phyloP scores from a whole-genome alignment of 2,329 filamentous ascomycete species.

The Neoarthrinium moseri region DNA sequence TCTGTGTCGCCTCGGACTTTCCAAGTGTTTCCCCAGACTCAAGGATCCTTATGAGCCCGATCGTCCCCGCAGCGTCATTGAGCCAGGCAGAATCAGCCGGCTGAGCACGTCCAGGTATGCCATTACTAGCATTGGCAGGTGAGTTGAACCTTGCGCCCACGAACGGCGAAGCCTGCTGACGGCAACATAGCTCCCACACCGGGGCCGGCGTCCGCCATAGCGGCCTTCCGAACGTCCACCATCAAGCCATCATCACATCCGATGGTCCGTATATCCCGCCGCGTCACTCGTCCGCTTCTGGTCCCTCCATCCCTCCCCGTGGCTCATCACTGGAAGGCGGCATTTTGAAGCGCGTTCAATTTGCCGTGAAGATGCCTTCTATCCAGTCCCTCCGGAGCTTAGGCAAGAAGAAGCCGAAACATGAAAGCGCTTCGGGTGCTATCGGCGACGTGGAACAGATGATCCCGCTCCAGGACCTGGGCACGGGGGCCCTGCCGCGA shows the following conservation, averaged over 20 bases:
- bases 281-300: background rate
- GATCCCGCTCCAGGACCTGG: background rate
- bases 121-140: too few relatives aligned
- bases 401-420: background rate
- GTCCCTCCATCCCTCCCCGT: constrained; percentile 19
- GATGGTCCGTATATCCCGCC: constrained; percentile 9
- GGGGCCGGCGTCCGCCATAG: background rate
- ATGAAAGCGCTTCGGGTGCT: background rate
- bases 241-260: background rate
- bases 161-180: background rate
- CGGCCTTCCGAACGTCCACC: background rate
- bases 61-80: background rate
- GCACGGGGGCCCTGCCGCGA: background rate
- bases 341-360: background rate
- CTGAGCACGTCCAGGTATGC: background rate
- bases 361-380: constrained; percentile 4
- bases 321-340: constrained; percentile 16
- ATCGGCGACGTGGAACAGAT: background rate
- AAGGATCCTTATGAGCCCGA: background rate
- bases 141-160: background rate
- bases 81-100: background rate
- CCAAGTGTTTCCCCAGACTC: constrained; percentile 2
- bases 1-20: constrained; percentile 14
- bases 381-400: background rate
- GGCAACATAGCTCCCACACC: background rate